Evolutionary conservation across 306 rosid genomes (phyloP), one percentile per base, ranked within the genome.

Genomic region (Begonia fuchsioides): DNA sequence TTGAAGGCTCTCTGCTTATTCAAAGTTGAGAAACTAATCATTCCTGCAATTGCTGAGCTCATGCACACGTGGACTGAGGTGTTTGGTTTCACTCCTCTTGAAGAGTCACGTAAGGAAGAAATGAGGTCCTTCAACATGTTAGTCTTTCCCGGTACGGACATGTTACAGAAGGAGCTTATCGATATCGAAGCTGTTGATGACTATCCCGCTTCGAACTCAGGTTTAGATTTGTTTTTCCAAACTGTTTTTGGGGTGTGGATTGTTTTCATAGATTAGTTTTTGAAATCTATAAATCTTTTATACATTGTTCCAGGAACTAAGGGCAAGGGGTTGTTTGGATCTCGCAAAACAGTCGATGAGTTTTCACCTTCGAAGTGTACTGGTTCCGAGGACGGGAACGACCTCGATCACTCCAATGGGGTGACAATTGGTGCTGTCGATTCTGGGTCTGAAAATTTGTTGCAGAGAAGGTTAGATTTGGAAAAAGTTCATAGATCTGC

Each of bases 131-230:
- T 87, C 76, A 87, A 87, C 70, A 83, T 87, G 87, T 55, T 90
- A 66, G 92, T 81, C 53, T 90, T 90, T 81, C 98, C 95, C 53
- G 98, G 98, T 47, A 85, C 82, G 65, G 93, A 82, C 75, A 77
- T 92, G 99, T 73, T 86, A 62, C 92, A 86, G 74, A 92, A 92
- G 82, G 53, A 75, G 65, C 58, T 90, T 14, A 62, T 56, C 52
- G 71, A 64, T 44, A 75, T 67, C 68, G 80, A 58, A 48, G 67
- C 60, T 54, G 54, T 51, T 13, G 81, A 76, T 49, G 77, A 72
- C 15, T 66, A 73, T 53, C 13, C 38, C 51, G 54, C 64, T 59
- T 48, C 63, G 35, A 43, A 51, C 38, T 16, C 67, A 63, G 74
- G 83, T 77, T n/a, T 47, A 44, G 35, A 26, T 3, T 26, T 26